These are phyloP conservation scores for Trypanosomatidae sp. DNA, from an alignment of 208 protist genomes.

Conservation along the genomic window DNA sequence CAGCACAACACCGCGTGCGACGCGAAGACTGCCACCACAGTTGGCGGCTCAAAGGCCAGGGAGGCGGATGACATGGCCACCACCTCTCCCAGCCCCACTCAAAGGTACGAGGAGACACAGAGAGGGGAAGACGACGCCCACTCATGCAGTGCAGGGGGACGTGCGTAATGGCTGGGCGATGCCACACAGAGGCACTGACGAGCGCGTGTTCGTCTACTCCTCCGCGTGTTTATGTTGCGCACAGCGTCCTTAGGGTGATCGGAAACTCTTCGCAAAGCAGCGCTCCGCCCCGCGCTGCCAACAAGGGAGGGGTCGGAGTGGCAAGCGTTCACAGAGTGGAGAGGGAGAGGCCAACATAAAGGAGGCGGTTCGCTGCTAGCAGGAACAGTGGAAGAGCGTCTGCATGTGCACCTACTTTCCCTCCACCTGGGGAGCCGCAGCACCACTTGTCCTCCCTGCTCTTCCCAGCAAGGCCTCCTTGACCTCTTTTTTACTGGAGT, in stretches of 20 bases:
- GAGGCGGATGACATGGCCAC: neutral
- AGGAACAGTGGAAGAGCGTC: neutral
- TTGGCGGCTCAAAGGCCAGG: slow-evolving; percentile 12
- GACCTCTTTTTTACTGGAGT: too few relatives aligned
- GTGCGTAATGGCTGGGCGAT: neutral
- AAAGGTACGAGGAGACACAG: slow-evolving; percentile 4
- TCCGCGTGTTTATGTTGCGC: neutral
- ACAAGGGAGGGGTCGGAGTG: neutral
- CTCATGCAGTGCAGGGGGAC: neutral
- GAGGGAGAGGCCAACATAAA: neutral
- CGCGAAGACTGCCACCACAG: slow-evolving; percentile 41
- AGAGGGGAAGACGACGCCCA: neutral
- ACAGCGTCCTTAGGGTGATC: neutral
- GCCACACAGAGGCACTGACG: neutral
- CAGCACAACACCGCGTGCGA: slow-evolving; percentile 50
- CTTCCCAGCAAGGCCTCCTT: neutral
- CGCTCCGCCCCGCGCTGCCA: neutral
- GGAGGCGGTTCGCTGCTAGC: neutral
- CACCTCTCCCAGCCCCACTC: neutral
- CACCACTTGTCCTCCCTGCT: neutral
- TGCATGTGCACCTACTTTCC: neutral
- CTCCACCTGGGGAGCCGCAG: neutral
- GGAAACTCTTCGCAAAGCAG: neutral
- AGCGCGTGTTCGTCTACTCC: neutral
- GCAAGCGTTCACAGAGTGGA: neutral